A percentile compares a stretch with the other conserved stretches of the same genome.
These are phyloP conservation scores for Basipetospora chlamydospora DNA, from an alignment of 2,329 filamentous ascomycete species.

Conservation along the genomic window DNA sequence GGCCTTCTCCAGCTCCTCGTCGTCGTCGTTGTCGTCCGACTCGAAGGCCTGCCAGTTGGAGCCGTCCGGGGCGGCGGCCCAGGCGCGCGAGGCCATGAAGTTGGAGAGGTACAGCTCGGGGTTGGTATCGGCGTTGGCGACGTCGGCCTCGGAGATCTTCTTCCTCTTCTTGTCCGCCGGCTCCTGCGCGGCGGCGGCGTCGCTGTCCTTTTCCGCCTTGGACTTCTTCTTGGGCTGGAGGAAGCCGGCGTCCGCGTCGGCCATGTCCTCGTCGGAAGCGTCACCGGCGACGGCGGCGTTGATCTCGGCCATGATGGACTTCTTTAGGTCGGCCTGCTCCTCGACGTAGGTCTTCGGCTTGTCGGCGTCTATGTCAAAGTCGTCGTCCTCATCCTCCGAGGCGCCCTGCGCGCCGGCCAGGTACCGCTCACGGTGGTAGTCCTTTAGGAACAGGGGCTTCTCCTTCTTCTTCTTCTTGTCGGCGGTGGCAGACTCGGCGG, in stretches of 20 bases:
- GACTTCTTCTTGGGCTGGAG: constrained; percentile 42
- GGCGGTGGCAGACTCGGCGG: constrained; percentile 14
- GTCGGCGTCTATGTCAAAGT: constrained; percentile 20
- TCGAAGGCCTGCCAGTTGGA: constrained; percentile 69
- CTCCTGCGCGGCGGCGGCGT: constrained; percentile 13
- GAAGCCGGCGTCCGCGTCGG: constrained; percentile 37
- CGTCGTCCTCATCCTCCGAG: constrained; percentile 34
- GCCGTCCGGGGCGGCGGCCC: constrained; percentile 54
- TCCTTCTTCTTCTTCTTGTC: constrained; percentile 44
- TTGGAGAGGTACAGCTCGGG: constrained; percentile 90
- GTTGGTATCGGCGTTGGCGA: constrained; percentile 69
- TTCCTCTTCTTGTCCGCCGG: constrained; percentile 6
- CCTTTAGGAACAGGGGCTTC: constrained; percentile 71
- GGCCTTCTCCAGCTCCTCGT: constrained; percentile 54
- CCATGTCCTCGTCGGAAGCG: constrained; percentile 29
- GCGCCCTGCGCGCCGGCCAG: constrained; percentile 53
- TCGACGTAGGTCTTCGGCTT: constrained; percentile 63
- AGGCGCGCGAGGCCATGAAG: constrained; percentile 83
- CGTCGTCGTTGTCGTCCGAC: constrained; percentile 77
- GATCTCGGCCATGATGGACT: constrained; percentile 65
- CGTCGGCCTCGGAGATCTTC: constrained; percentile 40
- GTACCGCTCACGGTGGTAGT: constrained; percentile 89
- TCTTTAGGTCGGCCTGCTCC: constrained; percentile 75
- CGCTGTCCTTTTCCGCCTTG: constrained; percentile 15
- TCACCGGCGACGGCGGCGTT: constrained; percentile 41